Evolutionary conservation across 768 basidiomycete genomes (phyloP).

Genomic region (Boletales sp.): DNA sequence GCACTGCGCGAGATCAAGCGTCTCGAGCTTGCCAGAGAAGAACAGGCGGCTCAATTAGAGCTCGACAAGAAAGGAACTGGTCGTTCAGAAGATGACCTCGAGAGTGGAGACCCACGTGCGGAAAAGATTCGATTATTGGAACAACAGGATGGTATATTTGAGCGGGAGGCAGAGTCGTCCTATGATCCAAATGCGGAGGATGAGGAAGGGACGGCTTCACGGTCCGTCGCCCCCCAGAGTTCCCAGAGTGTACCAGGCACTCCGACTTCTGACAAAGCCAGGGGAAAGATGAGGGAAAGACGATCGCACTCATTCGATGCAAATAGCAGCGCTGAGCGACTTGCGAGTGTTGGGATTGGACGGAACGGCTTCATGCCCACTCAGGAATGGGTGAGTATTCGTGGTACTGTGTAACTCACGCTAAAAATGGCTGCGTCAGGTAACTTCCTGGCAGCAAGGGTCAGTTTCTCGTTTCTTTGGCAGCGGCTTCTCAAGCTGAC

Average conservation of each 20-base stretch:
- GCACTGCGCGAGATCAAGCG: constrained; percentile 84
- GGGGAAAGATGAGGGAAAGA: constrained; percentile 87
- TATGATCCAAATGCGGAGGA: constrained; percentile 6
- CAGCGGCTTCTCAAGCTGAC: constrained; percentile 7
- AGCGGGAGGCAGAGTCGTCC: constrained; percentile 23
- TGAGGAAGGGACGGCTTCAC: constrained; percentile 21
- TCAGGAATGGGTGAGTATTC: constrained; percentile 82
- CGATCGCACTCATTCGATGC: constrained; percentile 51
- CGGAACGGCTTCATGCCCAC: constrained; percentile 93
- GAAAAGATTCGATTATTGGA: constrained; percentile 70
- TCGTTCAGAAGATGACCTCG: constrained; percentile 22
- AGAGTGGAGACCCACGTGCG: constrained; percentile 29
- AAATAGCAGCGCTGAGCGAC: constrained; percentile 55
- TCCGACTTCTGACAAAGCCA: constrained; percentile 75
- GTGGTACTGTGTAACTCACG: neutral
- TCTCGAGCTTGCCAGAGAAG: constrained; percentile 68
- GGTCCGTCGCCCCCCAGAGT: constrained; percentile 43
- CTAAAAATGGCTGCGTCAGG: constrained; percentile 37
- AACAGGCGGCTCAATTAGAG: constrained; percentile 42
- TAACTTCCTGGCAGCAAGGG: constrained; percentile 97
- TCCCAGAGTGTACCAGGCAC: constrained; percentile 34
- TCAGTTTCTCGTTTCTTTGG: constrained; percentile 29
- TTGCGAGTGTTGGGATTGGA: constrained; percentile 70
- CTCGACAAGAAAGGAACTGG: constrained; percentile 18
- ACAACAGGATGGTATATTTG: constrained; percentile 40